Evolutionary conservation across 768 basidiomycete genomes (phyloP), one percentile per base, ranked within the genome.

Genomic region (Russula lepida): DNA sequence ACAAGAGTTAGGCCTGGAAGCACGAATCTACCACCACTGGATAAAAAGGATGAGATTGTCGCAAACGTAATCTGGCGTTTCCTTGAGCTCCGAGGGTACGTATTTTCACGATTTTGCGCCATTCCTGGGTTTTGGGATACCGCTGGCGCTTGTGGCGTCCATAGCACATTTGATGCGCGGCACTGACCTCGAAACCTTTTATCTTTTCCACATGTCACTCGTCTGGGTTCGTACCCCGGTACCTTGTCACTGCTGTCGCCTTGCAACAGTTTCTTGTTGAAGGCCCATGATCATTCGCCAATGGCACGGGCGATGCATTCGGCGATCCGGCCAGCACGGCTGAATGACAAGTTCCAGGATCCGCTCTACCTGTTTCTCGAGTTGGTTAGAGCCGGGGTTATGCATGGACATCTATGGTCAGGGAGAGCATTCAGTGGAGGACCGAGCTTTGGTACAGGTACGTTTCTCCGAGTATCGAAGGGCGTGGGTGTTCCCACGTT

Each of bases 321-420:
- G 28, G 92, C 92, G 17, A 78, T 95, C 70, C 82, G 84, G 66
- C 79, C 77, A 35, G 84, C 90, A 6, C 84, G 89, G 41, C 74
- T 98, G 68, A 97, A 95, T 72, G 97, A 99, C 79, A 97, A 97
- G 75, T 98, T 98, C 80, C 97, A 99, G 72, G 97, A 98, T 73
- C 83, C 97, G 2, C 76, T 98, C 1, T 98, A 93, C 72, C 75
- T 98, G 70, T 93, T 97, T 74, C 79, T 98, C 71, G 97, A 99
- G 74, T 82, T 99, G 25, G 87, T 95, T 65, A 81, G 95, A 68
- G 93, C 94, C n/a, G 93, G 94, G 2, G 95, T 97, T 25, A 88
- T 98, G 83, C 95, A 98, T 69, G 93, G 93, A 0, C 88, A 94
- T 69, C 75, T 91, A 56, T 98, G 91, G 90, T 89, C 88, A 56